Conservation (phyloP, 768 basidiomycete species). For the Boletus patriciae region DNA sequence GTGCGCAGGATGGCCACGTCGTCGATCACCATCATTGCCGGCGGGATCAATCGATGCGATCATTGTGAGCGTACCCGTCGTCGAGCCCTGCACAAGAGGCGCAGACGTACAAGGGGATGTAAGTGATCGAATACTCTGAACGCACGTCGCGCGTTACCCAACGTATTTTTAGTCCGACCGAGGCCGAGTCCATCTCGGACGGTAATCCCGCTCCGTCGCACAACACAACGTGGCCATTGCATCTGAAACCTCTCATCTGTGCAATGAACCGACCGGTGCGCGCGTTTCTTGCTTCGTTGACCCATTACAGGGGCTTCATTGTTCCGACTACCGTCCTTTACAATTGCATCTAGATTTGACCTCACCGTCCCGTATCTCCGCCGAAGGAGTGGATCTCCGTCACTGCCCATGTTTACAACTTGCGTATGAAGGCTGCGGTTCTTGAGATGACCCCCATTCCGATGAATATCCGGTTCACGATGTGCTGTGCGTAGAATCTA, state of each 20-base stretch:
- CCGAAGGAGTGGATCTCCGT: conserved; percentile 13
- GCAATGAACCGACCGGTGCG: conserved; percentile 1
- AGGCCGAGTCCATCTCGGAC: not conserved
- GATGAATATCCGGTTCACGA: not conserved
- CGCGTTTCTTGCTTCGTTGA: conserved; percentile 1
- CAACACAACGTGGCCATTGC: not conserved
- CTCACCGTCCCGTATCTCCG: conserved; percentile 19
- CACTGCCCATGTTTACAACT: not conserved
- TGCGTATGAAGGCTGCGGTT: not conserved
- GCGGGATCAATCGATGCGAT: not conserved
- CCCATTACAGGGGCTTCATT: not conserved
- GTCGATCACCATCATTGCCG: conserved; percentile 1
- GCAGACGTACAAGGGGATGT: not conserved
- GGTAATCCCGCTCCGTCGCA: not conserved
- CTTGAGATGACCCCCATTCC: not conserved
- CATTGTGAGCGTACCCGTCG: conserved; percentile 5
- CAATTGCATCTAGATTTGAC: not conserved
- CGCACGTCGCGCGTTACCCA: not conserved
- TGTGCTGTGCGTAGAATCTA: not conserved
- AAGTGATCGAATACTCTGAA: not conserved
- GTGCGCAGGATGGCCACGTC: not conserved
- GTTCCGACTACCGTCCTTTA: not conserved
- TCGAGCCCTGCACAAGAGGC: not conserved
- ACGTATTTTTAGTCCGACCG: not conserved
- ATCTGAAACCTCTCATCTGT: not conserved